Conservation (phyloP, 768 basidiomycete species). For the Sistotremastrum niveocremeum region DNA sequence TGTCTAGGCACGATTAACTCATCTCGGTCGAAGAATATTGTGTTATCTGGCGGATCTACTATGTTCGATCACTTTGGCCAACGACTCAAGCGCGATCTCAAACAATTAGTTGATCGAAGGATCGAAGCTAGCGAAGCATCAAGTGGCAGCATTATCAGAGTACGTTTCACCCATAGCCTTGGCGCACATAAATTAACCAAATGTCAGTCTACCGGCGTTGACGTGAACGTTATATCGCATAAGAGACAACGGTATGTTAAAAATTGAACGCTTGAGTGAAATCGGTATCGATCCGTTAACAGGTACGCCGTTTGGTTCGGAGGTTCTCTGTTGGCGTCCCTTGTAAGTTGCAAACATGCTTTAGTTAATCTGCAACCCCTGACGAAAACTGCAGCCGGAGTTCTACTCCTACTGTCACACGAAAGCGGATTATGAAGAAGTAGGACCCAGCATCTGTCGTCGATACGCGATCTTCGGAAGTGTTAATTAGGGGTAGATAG, state of each 20-base stretch:
- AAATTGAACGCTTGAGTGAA: neutral
- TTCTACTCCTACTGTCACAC: slow-evolving; percentile 93
- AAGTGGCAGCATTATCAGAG: slow-evolving; percentile 66
- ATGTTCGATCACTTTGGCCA: slow-evolving; percentile 99
- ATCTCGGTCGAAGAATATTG: slow-evolving; percentile 67
- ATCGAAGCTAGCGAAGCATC: slow-evolving; percentile 63
- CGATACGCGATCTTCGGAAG: slow-evolving; percentile 91
- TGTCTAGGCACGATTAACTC: neutral
- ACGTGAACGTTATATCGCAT: slow-evolving; percentile 97
- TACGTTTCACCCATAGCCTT: slow-evolving; percentile 19
- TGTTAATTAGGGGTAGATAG: slow-evolving; percentile 37
- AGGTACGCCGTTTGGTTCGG: slow-evolving; percentile 98
- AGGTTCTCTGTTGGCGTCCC: slow-evolving; percentile 84
- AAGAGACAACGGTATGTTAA: slow-evolving; percentile 75
- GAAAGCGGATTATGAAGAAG: slow-evolving; percentile 88
- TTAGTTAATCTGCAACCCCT: neutral
- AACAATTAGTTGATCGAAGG: slow-evolving; percentile 84
- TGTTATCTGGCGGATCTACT: slow-evolving; percentile 91
- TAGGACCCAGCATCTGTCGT: slow-evolving; percentile 84
- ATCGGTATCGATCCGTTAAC: neutral
- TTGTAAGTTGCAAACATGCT: slow-evolving; percentile 36
- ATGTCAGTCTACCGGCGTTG: slow-evolving; percentile 81
- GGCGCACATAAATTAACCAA: neutral
- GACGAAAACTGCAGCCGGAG: slow-evolving; percentile 50
- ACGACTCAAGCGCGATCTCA: slow-evolving; percentile 88